Percentiles rank a stretch among this genome's conserved stretches.
Evolutionary conservation across 352 stramenopile species (phyloP).

Genomic region (Globisporangium cylindrosporum): DNA sequence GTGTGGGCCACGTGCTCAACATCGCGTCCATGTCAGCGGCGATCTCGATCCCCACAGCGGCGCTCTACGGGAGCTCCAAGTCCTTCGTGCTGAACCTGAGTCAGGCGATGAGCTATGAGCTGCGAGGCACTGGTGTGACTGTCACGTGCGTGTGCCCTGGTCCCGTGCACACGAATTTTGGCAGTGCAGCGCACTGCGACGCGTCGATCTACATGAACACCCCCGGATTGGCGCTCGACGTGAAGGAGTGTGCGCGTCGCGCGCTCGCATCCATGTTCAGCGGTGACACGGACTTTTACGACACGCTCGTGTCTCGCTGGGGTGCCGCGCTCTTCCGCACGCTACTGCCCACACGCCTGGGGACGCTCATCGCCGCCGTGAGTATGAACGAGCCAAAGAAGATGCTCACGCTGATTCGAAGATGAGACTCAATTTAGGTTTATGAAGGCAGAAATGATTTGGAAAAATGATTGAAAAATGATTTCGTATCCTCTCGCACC

Average conservation of each 20-base stretch:
- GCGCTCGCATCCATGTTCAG: constrained; percentile 54
- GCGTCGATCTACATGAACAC: constrained; percentile 52
- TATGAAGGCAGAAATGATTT: background rate
- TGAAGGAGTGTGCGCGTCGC: constrained; percentile 37
- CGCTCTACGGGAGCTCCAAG: constrained; percentile 71
- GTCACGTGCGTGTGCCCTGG: constrained; percentile 68
- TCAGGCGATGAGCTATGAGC: constrained; percentile 66
- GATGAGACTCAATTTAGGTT: background rate
- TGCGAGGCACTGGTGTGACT: constrained; percentile 52
- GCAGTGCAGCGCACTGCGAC: constrained; percentile 33
- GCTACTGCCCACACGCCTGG: constrained; percentile 36
- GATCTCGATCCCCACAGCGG: constrained; percentile 51
- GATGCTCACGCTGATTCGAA: constrained; percentile 10
- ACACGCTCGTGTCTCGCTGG: constrained; percentile 44
- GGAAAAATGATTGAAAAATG: background rate
- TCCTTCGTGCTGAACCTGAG: constrained; percentile 66
- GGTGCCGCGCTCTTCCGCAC: constrained; percentile 30
- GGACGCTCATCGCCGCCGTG: constrained; percentile 40
- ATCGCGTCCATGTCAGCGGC: constrained; percentile 62
- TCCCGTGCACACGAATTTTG: constrained; percentile 68
- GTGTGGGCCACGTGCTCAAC: constrained; percentile 67
- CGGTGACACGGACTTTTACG: constrained; percentile 42
- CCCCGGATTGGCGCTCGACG: constrained; percentile 28
- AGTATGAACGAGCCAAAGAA: constrained; percentile 20
- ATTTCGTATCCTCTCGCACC: background rate